A percentile compares a stretch with the other conserved stretches of the same genome.
Conservation (phyloP, 257 asterid species). For the Solanum sejunctum region DNA sequence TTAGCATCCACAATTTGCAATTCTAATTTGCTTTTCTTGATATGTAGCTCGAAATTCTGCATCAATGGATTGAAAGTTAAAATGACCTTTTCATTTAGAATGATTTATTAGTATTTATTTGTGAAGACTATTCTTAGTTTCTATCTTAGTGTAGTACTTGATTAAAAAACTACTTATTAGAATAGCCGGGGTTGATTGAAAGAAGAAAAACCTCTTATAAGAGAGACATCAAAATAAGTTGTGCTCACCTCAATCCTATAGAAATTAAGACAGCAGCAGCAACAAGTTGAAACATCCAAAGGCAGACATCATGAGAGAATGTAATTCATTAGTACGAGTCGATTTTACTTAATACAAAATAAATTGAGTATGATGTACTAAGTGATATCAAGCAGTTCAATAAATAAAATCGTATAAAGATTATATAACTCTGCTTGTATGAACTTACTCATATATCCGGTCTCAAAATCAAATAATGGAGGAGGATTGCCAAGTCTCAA, state of each 20-base stretch:
- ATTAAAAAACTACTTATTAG: background rate
- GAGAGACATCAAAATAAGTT: background rate
- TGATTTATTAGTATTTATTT: background rate
- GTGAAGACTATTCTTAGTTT: background rate
- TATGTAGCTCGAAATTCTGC: slow-evolving; percentile 48
- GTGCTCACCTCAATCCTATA: background rate
- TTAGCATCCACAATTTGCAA: slow-evolving; percentile 32
- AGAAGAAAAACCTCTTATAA: background rate
- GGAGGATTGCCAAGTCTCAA: background rate
- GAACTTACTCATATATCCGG: background rate
- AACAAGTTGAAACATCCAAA: background rate
- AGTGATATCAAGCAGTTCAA: background rate
- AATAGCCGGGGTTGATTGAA: background rate
- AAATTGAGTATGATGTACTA: background rate
- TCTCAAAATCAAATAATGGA: background rate
- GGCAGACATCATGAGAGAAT: background rate
- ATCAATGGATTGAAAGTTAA: background rate
- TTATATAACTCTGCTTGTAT: background rate
- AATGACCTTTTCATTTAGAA: background rate
- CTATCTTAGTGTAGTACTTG: background rate
- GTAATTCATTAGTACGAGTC: background rate
- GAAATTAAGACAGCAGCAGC: background rate
- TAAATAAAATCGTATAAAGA: background rate
- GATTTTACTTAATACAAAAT: background rate
- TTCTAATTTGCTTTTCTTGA: slow-evolving; percentile 24